Percentiles rank a stretch among this genome's conserved stretches.
These are phyloP conservation scores for Chara braunii DNA, from an alignment of 139 green algal species.

Conservation along the genomic window DNA sequence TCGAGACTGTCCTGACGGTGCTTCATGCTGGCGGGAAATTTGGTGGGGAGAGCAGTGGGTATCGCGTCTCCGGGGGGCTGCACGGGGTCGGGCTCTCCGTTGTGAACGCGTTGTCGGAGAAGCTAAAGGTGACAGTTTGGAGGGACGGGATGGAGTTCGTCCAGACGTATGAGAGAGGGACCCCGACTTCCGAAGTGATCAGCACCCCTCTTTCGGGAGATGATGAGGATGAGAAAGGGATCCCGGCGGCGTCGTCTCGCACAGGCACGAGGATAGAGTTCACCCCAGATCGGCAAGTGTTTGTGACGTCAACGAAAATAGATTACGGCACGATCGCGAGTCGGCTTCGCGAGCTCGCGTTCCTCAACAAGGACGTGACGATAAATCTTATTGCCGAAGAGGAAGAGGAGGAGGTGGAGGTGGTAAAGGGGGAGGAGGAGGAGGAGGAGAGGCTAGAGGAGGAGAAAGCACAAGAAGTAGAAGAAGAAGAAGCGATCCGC, in stretches of 20 bases:
- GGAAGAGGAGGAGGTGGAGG: no score
- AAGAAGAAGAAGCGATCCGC: no score
- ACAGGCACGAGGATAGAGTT: conserved; percentile 75
- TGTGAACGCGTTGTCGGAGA: conserved; percentile 84
- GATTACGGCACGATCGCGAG: conserved; percentile 67
- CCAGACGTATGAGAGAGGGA: conserved; percentile 66
- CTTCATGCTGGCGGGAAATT: conserved; percentile 99
- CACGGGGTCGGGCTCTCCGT: conserved; percentile 94
- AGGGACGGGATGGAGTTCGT: conserved; percentile 51
- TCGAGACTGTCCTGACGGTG: conserved; percentile 63
- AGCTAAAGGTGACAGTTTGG: conserved; percentile 67
- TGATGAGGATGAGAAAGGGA: no score
- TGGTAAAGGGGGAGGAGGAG: no score
- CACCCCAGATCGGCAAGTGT: conserved; percentile 58
- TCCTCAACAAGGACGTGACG: conserved; percentile 77
- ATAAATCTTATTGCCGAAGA: no score
- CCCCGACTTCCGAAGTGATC: conserved; percentile 23
- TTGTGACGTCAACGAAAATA: conserved; percentile 49
- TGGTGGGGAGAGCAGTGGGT: conserved; percentile 66
- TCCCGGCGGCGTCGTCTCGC: no score
- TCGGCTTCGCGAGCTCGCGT: conserved; percentile 87
- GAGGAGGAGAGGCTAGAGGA: no score
- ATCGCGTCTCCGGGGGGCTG: conserved; percentile 81
- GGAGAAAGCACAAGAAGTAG: no score
- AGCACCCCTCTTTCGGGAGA: not conserved